phyloP scores from a whole-genome alignment of 352 stramenopile genomes.

The Aphanomyces cochlioides region DNA sequence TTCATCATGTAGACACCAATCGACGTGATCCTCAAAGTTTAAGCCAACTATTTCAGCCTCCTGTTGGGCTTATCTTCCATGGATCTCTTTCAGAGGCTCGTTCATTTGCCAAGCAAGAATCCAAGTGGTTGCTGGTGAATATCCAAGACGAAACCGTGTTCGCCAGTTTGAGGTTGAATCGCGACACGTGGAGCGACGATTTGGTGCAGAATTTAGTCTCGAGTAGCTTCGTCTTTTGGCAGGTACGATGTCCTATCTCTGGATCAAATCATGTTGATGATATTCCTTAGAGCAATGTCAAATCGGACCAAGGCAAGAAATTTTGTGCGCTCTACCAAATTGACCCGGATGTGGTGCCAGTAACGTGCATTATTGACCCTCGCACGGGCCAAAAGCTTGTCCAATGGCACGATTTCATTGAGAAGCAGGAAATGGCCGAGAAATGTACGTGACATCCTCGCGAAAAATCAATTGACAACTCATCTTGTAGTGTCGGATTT shows the following conservation, averaged over 20 bases:
- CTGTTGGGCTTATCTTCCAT: conserved; percentile 70
- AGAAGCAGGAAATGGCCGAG: conserved; percentile 64
- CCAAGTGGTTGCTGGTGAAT: conserved; percentile 93
- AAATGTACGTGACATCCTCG: conserved; percentile 44
- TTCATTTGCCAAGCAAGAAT: conserved; percentile 70
- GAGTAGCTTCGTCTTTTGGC: conserved; percentile 95
- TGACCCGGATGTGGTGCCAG: conserved; percentile 55
- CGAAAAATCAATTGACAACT: not conserved
- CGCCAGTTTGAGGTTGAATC: conserved; percentile 92
- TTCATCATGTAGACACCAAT: conserved; percentile 25
- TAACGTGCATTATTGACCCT: conserved; percentile 75
- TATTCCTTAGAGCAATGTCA: conserved; percentile 59
- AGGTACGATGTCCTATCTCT: conserved; percentile 41
- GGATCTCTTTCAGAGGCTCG: conserved; percentile 35
- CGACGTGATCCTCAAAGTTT: conserved; percentile 32
- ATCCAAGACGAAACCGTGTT: conserved; percentile 94
- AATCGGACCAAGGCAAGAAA: conserved; percentile 74
- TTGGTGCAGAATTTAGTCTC: conserved; percentile 92
- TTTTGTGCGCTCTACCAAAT: conserved; percentile 82
- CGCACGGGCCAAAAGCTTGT: conserved; percentile 65
- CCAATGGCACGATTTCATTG: conserved; percentile 65
- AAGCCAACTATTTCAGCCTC: conserved; percentile 74
- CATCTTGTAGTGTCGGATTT: conserved; percentile 56
- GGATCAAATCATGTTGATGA: not conserved
- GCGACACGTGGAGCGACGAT: conserved; percentile 94